Evolutionary conservation across 192 early-diverging fungal genomes (phyloP).

Genomic region (Coemansia pectinata): DNA sequence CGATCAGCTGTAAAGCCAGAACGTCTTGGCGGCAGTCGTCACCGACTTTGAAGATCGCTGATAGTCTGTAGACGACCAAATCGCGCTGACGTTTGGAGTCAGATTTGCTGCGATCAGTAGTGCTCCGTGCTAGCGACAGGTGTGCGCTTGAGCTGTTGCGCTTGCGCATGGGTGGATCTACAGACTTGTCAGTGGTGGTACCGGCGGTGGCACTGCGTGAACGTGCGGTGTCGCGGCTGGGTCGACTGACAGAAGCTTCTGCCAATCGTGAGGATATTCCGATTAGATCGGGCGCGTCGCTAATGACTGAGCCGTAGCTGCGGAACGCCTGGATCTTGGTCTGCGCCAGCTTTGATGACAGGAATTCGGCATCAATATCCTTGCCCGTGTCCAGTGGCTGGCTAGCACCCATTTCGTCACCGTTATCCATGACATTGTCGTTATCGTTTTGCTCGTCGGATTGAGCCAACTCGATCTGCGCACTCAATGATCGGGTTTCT

Average conservation of each 20-base stretch:
- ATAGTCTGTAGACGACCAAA: slow-evolving; percentile 63
- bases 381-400: background rate
- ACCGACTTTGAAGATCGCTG: slow-evolving; percentile 99
- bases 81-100: background rate
- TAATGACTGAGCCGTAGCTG: slow-evolving; percentile 38
- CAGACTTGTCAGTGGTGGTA: background rate
- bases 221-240: slow-evolving; percentile 36
- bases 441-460: background rate
- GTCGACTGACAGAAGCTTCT: slow-evolving; percentile 19
- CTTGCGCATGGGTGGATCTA: slow-evolving; percentile 1
- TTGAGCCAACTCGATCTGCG: slow-evolving; percentile 8
- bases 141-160: slow-evolving; percentile 1
- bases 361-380: slow-evolving; percentile 19
- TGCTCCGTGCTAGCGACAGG: background rate
- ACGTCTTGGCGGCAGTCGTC: slow-evolving; percentile 99
- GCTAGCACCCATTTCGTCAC: background rate
- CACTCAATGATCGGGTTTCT: slow-evolving; percentile 10
- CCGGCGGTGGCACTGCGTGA: slow-evolving; percentile 9
- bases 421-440: background rate
- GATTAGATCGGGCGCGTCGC: slow-evolving; percentile 52
- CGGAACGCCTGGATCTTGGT: slow-evolving; percentile 31
- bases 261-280: slow-evolving; percentile 27
- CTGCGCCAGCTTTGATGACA: slow-evolving; percentile 34
- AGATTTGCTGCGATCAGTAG: background rate
- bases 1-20: slow-evolving; percentile 95